A percentile compares a stretch with the other conserved stretches of the same genome.
Conservation (phyloP, 306 rosid species). For the Carpinus viminea region DNA sequence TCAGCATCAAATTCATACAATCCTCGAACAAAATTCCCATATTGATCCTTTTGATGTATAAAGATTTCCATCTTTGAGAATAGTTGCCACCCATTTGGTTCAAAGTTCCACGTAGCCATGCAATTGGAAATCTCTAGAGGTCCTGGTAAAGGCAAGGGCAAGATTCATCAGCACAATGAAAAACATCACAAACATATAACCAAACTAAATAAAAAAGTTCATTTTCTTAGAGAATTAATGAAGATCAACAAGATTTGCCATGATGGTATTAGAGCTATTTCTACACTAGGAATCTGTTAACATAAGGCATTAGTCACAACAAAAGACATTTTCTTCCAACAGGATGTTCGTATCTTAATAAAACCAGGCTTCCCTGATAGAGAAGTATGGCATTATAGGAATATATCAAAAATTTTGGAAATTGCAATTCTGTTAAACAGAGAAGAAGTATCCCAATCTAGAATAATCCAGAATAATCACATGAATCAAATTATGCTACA, state of each 20-base stretch:
- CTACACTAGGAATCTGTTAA: neutral
- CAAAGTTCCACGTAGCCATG: constrained; percentile 57
- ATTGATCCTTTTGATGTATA: constrained; percentile 69
- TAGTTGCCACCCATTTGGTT: constrained; percentile 81
- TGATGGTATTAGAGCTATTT: constrained; percentile 2
- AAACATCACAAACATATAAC: neutral
- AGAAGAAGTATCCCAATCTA: neutral
- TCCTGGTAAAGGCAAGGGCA: constrained; percentile 43
- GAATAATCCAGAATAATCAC: neutral
- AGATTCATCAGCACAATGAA: neutral
- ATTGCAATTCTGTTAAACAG: neutral
- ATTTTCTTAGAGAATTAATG: neutral
- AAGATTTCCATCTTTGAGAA: constrained; percentile 76
- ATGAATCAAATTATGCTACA: neutral
- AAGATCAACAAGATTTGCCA: constrained; percentile 1
- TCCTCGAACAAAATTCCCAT: constrained; percentile 73
- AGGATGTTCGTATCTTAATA: neutral
- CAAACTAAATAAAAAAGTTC: neutral
- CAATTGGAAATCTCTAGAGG: constrained; percentile 65
- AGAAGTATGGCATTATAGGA: neutral
- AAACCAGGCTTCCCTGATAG: neutral
- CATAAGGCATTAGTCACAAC: neutral
- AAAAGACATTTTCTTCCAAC: neutral
- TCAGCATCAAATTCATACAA: constrained; percentile 74
- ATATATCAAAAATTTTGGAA: neutral